Evolutionary conservation across 768 basidiomycete genomes (phyloP), one percentile per base, ranked within the genome.

Genomic region (Rhodotorula graminis): DNA sequence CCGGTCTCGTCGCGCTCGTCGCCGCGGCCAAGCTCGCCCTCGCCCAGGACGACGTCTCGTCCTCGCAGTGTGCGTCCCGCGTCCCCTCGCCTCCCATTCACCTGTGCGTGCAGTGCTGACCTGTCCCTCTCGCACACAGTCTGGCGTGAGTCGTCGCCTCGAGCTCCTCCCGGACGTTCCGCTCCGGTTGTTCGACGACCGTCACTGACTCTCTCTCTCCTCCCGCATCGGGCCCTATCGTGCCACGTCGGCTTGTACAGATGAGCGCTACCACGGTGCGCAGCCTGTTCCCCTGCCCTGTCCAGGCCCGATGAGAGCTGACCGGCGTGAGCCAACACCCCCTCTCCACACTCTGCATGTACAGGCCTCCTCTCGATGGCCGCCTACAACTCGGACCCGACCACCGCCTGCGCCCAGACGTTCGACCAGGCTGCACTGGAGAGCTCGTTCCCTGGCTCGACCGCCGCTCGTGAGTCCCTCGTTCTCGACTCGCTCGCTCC

Each of bases 401-500:
- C 60, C 14, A 75, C 74, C 15, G 63, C 65, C n/a, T 78, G 77
- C 64, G 70, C 74, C 0, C 56, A 67, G 57, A 74, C 72, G 11
- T 78, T 78, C 65, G 67, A 61, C 8, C 62, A 67, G 49, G 63
- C 46, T 0, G 40, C 63, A 2, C 65, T 78, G 8, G 27, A 47
- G 27, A 42, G 64, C 29, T 70, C 71, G 11, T 78, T 78, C 69
- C 77, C 77, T 5, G 65, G 75, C 56, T 71, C 69, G 47, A 73
- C 71, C 6, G 70, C 65, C 9, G 61, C 42, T 1, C 59, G 56
- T 42, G 47, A 12, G 57, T 19, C 58, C 37, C 47, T 18, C 57
- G 33, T 44, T 37, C 23, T 40, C 16, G 33, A 1, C 57, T 21
- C 15, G 9, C 23, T 33, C 56, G 3, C 23, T 5, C 25, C 23